A percentile compares a stretch with the other conserved stretches of the same genome.
Evolutionary conservation across 768 basidiomycete species (phyloP).

Genomic region (Gloeophyllum trabeum): DNA sequence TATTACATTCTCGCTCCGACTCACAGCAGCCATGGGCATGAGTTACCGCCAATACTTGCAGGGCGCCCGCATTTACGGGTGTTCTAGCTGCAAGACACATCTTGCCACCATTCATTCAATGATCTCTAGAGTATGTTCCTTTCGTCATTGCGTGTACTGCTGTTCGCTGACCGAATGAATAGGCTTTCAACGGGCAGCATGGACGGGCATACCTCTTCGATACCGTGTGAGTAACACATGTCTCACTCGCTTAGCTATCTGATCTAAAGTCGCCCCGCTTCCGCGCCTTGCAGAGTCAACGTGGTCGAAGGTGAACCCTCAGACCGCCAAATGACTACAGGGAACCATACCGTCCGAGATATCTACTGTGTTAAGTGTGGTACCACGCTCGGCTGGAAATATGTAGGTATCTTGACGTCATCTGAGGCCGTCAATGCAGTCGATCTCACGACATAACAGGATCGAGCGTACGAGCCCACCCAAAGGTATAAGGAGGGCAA

Average conservation of each 20-base stretch:
- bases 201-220: constrained; percentile 93
- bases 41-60: constrained; percentile 80
- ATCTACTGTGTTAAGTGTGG: constrained; percentile 90
- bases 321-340: constrained; percentile 95
- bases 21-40: constrained; percentile 59
- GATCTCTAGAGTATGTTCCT: constrained; percentile 66
- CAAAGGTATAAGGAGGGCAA: constrained; percentile 99
- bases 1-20: too few species aligned
- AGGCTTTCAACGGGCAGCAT: constrained; percentile 98
- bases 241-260: too few species aligned
- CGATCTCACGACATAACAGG: constrained; percentile 35
- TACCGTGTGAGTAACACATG: constrained; percentile 56
- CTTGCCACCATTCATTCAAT: constrained; percentile 86
- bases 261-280: too few species aligned
- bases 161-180: constrained; percentile 11
- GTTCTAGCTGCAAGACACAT: constrained; percentile 79
- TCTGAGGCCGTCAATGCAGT: constrained; percentile 1
- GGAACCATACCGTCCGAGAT: constrained; percentile 91
- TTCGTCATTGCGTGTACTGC: not conserved
- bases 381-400: constrained; percentile 93
- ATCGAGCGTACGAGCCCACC: constrained; percentile 77
- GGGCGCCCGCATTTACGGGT: constrained; percentile 82
- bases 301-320: constrained; percentile 80
- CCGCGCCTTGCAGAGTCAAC: constrained; percentile 76
- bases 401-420: constrained; percentile 42